Evolutionary conservation across 2,329 filamentous ascomycete genomes (phyloP), one percentile per base, ranked within the genome.

Genomic region (Fusarium proliferatum): DNA sequence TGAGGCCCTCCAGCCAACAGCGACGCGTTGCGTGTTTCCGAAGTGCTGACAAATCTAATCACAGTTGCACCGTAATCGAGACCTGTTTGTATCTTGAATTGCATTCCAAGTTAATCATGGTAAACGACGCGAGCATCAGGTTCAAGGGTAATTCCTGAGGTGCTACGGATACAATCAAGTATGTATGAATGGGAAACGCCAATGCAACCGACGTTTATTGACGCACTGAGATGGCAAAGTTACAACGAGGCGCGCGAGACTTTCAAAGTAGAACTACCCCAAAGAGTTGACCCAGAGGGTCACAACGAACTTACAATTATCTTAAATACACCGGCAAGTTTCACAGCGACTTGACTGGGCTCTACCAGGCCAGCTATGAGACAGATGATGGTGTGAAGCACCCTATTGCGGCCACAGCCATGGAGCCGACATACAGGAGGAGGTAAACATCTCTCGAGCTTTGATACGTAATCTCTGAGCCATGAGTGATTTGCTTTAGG

Each of bases 181-280:
- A 51, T 0, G 21, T 12, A 3, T 4, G 2, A 28, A n/a, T 6
- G 6, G 4, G 6, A 0, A n/a, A 6, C 21, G 4, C 46, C 4
- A 6, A 15, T 5, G 3, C 9, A 3, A 49, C 5, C 15, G 3
- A 8, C 4, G n/a, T 49, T 30, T 3, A 4, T 9, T 51, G 17
- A 51, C 30, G 19, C 0, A 0, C 30, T 34, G 15, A 23, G 23
- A 23, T 23, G 23, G 13, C 2, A n/a, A 49, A 33, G 46, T n/a
- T 34, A 23, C 11, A 7, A 34, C 15, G n/a, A 23, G 3, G 30
- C 11, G 9, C 30, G 8, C 0, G 16, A 34, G 21, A 23, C 30
- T 8, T 2, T 34, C 3, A 34, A 2, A 3, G 9, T 51, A 0
- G 3, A 7, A 51, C 11, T 34, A 4, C 16, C 11, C 11, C 1